Evolutionary conservation across 768 basidiomycete species (phyloP), one percentile per base, ranked within the genome.

Genomic region (Gloeopeniophorella convolvens): DNA sequence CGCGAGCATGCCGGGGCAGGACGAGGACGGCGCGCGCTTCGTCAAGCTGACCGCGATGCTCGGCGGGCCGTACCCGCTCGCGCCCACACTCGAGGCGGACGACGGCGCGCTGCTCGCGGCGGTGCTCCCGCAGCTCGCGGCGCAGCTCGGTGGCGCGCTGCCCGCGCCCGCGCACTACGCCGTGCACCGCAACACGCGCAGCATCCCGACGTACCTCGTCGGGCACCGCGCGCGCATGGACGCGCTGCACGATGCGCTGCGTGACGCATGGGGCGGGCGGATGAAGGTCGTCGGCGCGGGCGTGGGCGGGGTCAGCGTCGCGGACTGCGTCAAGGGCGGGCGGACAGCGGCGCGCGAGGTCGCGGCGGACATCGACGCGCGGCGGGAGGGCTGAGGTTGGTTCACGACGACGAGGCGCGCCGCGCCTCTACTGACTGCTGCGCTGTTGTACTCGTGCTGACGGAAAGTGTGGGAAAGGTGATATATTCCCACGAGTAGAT

Each of bases 1-100:
- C 0, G 83, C 80, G 44, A 76, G 86, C 7, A 72, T 92, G 33
- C 70, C 78, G 1, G 73, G 67, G 5, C 83, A 92, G 55, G 79
- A 82, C 55, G 51, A 55, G 10, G 39, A 66, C 28, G 57, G 61
- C 1, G 59, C 62, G 12, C 46, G 68, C 15, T 70, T 83, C 54
- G 82, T 84, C 23, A 96, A 95, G 63, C 62, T 94, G 57, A 93
- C 94, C 0, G 76, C 92, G 36, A 94, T 99, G 90, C 68, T 92
- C 20, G 91, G 93, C 16, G 92, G 91, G 0, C 85, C 90, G 1
- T 81, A 89, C 58, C 56, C 45, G 23, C 54, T 61, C 50, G 60
- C 59, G 42, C 65, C 63, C 60, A 62, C 47, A 50, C 59, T 54
- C 48, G 53, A 54, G 43, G 45, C 60, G 50, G 60, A 51, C 42